phyloP scores from a whole-genome alignment of 495 filamentous ascomycete genomes.

The Sphaerosporella brunnea region DNA sequence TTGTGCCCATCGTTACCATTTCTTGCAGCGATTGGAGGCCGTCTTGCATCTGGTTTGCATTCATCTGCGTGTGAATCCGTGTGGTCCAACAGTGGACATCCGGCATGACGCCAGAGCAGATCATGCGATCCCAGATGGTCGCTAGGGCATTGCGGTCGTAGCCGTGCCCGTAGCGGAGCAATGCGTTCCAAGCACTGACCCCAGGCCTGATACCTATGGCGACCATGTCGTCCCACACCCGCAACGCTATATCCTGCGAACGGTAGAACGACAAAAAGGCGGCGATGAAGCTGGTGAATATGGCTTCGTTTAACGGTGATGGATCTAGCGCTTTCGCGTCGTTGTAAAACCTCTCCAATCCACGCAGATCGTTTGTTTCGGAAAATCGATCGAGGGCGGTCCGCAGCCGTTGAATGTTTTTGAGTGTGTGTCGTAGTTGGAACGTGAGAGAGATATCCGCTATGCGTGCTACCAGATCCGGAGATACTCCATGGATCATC shows the following conservation, averaged over 20 bases:
- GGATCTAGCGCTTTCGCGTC: neutral
- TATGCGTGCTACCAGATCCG: neutral
- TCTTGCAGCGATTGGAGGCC: constrained; percentile 13
- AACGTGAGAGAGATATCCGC: neutral
- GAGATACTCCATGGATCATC: constrained; percentile 3
- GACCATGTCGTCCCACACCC: constrained; percentile 21
- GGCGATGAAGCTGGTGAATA: constrained; percentile 15
- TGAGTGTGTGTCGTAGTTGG: constrained; percentile 3
- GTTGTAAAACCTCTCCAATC: constrained; percentile 8
- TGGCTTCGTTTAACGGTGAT: neutral
- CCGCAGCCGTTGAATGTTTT: constrained; percentile 8
- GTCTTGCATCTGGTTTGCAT: constrained; percentile 6
- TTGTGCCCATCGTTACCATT: constrained; percentile 24
- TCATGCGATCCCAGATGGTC: constrained; percentile 16
- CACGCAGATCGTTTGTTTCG: constrained; percentile 4
- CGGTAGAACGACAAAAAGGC: constrained; percentile 10
- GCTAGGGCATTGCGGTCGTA: constrained; percentile 8
- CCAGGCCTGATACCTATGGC: constrained; percentile 10
- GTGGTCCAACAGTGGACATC: constrained; percentile 20
- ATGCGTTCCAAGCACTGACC: constrained; percentile 17
- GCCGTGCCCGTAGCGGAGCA: constrained; percentile 10
- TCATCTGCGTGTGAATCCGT: constrained; percentile 17
- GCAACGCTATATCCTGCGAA: constrained; percentile 7
- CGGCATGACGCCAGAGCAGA: constrained; percentile 14
- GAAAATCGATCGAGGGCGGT: constrained; percentile 6